Evolutionary conservation across 1,284 basidiomycete genomes (phyloP).

Genomic region (Inonotus hispidus): DNA sequence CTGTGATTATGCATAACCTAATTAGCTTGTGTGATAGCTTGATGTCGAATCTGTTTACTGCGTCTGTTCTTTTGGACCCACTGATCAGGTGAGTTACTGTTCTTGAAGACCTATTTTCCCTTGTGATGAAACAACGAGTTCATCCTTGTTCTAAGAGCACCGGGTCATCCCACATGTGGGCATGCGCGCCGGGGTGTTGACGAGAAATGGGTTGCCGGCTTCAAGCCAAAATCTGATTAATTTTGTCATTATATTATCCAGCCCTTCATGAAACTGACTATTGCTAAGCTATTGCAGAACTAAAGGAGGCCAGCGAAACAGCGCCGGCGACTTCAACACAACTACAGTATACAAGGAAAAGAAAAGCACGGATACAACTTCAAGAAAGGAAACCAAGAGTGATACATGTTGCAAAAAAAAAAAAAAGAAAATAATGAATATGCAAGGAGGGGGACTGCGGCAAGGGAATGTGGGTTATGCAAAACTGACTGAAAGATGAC

Average conservation of each 20-base stretch:
- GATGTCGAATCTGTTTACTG: background rate
- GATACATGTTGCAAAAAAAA: background rate
- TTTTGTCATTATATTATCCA: background rate
- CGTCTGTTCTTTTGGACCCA: background rate
- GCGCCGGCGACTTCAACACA: background rate
- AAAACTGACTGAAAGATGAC: background rate
- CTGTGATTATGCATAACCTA: background rate
- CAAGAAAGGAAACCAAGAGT: background rate
- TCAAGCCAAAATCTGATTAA: slow-evolving; percentile 2
- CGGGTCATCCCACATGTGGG: background rate
- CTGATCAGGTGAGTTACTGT: background rate
- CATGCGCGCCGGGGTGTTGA: slow-evolving; percentile 15
- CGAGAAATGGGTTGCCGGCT: slow-evolving; percentile 16
- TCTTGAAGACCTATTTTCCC: background rate
- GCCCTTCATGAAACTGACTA: background rate
- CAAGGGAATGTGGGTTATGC: background rate
- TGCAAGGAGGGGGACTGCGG: background rate
- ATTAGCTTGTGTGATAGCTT: background rate
- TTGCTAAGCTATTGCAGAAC: background rate
- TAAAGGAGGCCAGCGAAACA: background rate
- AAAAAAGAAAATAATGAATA: background rate
- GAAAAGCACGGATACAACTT: background rate
- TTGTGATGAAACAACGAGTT: slow-evolving; percentile 19
- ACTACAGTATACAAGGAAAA: background rate
- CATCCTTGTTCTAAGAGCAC: slow-evolving; percentile 22